phyloP scores from a whole-genome alignment of 1,284 basidiomycete species.

The Tilletia indica region DNA sequence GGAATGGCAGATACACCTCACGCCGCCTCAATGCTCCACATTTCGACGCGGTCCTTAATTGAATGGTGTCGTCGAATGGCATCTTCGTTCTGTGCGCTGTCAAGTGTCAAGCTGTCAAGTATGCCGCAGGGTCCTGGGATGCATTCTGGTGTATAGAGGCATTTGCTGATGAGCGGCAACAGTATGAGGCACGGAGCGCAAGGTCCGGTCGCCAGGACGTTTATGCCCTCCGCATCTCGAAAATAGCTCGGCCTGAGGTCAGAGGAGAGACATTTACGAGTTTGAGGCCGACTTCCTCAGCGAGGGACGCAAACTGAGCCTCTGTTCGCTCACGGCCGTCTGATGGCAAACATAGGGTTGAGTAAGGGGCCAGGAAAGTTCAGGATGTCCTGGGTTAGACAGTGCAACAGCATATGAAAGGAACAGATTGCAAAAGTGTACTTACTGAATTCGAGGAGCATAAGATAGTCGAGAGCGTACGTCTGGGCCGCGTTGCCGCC shows the following conservation, averaged over 20 bases:
- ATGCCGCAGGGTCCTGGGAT: too few relatives aligned
- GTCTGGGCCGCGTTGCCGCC: not conserved
- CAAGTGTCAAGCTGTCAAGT: too few relatives aligned
- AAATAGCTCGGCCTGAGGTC: constrained; percentile 7
- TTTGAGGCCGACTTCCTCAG: not conserved
- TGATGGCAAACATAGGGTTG: not conserved
- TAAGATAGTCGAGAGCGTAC: not conserved
- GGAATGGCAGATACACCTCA: too few relatives aligned
- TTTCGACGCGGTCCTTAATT: too few relatives aligned
- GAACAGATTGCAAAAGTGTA: too few relatives aligned
- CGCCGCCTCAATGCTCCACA: too few relatives aligned
- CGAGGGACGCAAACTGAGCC: not conserved
- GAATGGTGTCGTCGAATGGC: too few relatives aligned
- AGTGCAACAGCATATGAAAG: not conserved
- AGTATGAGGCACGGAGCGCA: too few relatives aligned
- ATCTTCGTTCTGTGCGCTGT: too few relatives aligned
- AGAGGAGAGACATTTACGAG: not conserved
- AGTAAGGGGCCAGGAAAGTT: not conserved
- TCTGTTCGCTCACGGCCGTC: constrained; percentile 10
- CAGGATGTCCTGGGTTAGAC: not conserved
- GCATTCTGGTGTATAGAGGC: too few relatives aligned
- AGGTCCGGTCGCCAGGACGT: too few relatives aligned
- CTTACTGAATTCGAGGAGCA: not conserved
- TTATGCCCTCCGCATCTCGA: not conserved
- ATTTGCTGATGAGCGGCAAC: too few relatives aligned